phyloP scores from a whole-genome alignment of 345 rosid species.

The Aethionema arabicum region DNA sequence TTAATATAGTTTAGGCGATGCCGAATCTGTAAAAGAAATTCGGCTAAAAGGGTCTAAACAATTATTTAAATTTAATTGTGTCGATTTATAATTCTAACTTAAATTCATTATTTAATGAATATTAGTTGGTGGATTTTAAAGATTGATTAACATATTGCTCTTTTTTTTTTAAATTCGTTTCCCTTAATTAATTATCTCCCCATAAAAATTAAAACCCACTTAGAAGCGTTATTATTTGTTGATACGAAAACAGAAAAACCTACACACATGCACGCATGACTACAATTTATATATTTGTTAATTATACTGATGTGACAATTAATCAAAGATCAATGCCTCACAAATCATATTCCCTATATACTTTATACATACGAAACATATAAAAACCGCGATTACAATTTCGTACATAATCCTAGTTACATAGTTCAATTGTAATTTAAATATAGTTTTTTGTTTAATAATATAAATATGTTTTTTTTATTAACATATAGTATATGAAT shows the following conservation, averaged over 20 bases:
- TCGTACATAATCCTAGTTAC: too few relatives aligned
- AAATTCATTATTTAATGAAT: constrained; percentile 15
- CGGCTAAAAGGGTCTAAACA: constrained; percentile 31
- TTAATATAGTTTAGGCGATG: constrained; percentile 14
- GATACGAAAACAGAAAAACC: neutral
- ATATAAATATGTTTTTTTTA: too few relatives aligned
- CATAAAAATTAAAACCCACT: constrained; percentile 29
- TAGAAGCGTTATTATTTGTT: constrained; percentile 22
- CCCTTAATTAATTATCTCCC: constrained; percentile 24
- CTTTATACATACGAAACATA: too few relatives aligned
- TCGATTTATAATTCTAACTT: constrained; percentile 15
- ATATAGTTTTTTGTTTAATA: too few relatives aligned
- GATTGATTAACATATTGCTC: constrained; percentile 27
- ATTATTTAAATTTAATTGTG: neutral
- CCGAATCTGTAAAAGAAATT: constrained; percentile 15
- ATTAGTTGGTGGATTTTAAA: constrained; percentile 25
- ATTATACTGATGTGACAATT: neutral
- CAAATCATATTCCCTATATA: neutral
- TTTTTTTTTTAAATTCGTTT: constrained; percentile 15
- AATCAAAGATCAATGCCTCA: neutral
- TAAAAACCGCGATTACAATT: too few relatives aligned
- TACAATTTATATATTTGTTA: neutral
- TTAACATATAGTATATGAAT: too few relatives aligned
- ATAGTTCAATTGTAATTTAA: too few relatives aligned
- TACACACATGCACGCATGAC: constrained; percentile 30